Percentiles rank a stretch among this genome's conserved stretches.
Conservation (phyloP, 495 filamentous ascomycete genomes). For the Bombardia bombarda region DNA sequence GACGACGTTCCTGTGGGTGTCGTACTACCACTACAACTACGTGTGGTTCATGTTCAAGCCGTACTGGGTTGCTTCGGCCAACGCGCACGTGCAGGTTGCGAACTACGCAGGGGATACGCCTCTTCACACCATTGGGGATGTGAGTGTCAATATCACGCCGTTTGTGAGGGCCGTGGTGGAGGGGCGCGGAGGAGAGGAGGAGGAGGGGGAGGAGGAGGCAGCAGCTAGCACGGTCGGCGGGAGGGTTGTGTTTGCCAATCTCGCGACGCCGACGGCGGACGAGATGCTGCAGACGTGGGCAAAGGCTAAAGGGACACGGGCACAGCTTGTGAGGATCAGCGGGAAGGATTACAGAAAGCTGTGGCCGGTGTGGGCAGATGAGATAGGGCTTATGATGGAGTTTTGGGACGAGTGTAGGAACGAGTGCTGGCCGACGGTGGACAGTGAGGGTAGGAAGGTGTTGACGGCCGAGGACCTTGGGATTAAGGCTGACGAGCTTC, state of each 20-base stretch:
- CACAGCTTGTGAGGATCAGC: conserved; percentile 16
- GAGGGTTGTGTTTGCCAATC: conserved; percentile 22
- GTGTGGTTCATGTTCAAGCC: conserved; percentile 27
- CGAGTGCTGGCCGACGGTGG: conserved; percentile 20
- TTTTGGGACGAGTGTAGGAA: conserved; percentile 25
- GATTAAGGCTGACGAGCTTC: conserved; percentile 2
- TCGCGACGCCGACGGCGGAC: conserved; percentile 19
- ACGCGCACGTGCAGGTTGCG: conserved; percentile 27
- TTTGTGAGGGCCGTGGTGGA: conserved; percentile 32
- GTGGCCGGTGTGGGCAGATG: conserved; percentile 28
- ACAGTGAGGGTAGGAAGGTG: conserved; percentile 7
- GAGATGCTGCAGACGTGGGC: conserved; percentile 33
- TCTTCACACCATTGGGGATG: conserved; percentile 31
- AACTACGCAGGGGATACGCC: conserved; percentile 20
- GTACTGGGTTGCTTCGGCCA: conserved; percentile 17
- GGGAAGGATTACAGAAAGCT: conserved; percentile 19
- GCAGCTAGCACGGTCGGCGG: conserved; percentile 23
- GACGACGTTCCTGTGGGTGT: conserved; percentile 35
- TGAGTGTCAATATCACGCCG: conserved; percentile 25
- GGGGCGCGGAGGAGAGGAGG: too few relatives aligned
- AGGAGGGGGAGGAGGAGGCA: too few relatives aligned
- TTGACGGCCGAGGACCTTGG: conserved; percentile 12
- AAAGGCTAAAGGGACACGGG: conserved; percentile 17
- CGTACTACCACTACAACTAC: conserved; percentile 26
- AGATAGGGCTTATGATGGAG: conserved; percentile 35